These are phyloP conservation scores for Apiospora aurea DNA, from an alignment of 2,329 filamentous ascomycete genomes.

Conservation along the genomic window DNA sequence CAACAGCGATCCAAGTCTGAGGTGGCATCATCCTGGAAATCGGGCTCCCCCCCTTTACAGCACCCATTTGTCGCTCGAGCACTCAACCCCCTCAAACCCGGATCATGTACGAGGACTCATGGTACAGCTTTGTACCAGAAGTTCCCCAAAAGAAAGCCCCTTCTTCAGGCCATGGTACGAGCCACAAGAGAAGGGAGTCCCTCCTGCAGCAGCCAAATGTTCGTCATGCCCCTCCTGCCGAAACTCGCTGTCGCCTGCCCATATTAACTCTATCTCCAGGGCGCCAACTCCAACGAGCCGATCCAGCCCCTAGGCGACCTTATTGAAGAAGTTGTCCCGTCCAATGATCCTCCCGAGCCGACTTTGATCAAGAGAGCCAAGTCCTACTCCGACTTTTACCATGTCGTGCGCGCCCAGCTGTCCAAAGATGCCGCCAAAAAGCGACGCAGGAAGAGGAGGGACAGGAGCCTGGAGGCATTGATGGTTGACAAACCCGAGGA, in stretches of 20 bases:
- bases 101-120: slow-evolving; percentile 83
- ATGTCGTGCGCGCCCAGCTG: slow-evolving; percentile 64
- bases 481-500: slow-evolving; percentile 45
- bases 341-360: slow-evolving; percentile 70
- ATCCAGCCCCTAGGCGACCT: slow-evolving; percentile 64
- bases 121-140: slow-evolving; percentile 80
- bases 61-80: not conserved
- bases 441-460: slow-evolving; percentile 48
- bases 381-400: slow-evolving; percentile 82
- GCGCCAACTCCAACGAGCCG: slow-evolving; percentile 58
- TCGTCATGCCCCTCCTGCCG: slow-evolving; percentile 37
- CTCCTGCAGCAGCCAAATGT: slow-evolving; percentile 73
- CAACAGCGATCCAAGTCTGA: not conserved
- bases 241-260: not conserved
- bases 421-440: slow-evolving; percentile 55
- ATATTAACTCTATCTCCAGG: slow-evolving; percentile 48
- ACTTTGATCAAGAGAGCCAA: slow-evolving; percentile 71
- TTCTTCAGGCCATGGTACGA: slow-evolving; percentile 51
- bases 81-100: not conserved
- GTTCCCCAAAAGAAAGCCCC: slow-evolving; percentile 58
- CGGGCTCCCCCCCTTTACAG: not conserved
- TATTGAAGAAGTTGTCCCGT: slow-evolving; percentile 62
- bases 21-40: slow-evolving; percentile 18
- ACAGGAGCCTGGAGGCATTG: slow-evolving; percentile 60
- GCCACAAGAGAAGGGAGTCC: slow-evolving; percentile 72